Conservation (phyloP, 768 basidiomycete genomes). For the Tricholoma hemisulphureum region DNA sequence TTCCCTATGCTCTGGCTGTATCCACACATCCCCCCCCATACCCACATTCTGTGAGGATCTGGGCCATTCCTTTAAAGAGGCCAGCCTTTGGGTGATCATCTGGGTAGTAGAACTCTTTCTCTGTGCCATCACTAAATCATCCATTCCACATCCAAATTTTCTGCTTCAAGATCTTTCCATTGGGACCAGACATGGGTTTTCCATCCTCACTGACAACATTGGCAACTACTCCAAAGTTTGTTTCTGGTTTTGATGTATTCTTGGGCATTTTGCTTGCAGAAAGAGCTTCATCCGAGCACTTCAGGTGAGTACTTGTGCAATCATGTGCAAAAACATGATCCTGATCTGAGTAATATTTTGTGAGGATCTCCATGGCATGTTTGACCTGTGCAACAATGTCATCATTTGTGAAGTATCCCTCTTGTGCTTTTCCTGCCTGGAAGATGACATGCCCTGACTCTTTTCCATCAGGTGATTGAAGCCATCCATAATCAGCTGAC, state of each 20-base stretch:
- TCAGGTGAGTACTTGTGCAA: conserved; percentile 30
- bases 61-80: too few species aligned
- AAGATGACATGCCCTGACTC: background rate
- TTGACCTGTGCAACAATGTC: background rate
- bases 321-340: background rate
- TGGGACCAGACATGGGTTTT: conserved; percentile 12
- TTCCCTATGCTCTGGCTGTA: too few species aligned
- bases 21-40: too few species aligned
- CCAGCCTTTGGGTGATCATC: too few species aligned
- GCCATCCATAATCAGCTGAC: background rate
- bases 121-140: conserved; percentile 17
- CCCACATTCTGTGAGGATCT: too few species aligned
- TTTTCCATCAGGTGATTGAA: background rate
- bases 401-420: background rate
- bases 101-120: conserved; percentile 33
- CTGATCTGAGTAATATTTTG: background rate
- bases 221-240: conserved; percentile 19
- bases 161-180: conserved; percentile 14
- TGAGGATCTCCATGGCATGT: background rate
- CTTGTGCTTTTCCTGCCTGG: background rate
- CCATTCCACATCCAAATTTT: conserved; percentile 28
- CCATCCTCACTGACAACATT: conserved; percentile 16
- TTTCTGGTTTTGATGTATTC: conserved; percentile 13
- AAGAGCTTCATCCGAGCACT: conserved; percentile 27
- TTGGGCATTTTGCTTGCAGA: conserved; percentile 39